Evolutionary conservation across 2,329 filamentous ascomycete genomes (phyloP).

Genomic region (Clonostachys solani): DNA sequence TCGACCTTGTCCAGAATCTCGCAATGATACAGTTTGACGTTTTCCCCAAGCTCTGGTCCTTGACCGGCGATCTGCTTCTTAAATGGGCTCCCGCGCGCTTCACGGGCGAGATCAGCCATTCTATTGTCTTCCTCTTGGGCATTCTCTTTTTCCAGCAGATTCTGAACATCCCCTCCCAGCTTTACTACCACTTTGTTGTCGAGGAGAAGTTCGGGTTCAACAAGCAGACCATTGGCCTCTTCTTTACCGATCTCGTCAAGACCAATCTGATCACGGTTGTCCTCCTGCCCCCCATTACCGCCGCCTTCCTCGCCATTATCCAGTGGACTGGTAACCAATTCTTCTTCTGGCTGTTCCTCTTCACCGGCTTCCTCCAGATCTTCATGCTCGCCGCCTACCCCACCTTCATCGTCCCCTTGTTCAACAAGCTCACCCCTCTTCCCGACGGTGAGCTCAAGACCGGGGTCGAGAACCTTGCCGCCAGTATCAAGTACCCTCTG

Average conservation of each 20-base stretch:
- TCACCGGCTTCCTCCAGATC: conserved; percentile 83
- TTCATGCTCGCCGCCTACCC: conserved; percentile 97
- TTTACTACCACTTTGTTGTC: conserved; percentile 93
- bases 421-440: conserved; percentile 96
- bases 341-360: conserved; percentile 98
- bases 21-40: conserved; percentile 87
- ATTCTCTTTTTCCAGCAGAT: conserved; percentile 81
- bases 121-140: conserved; percentile 83
- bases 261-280: conserved; percentile 76
- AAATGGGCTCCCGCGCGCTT: conserved; percentile 73
- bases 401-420: conserved; percentile 86
- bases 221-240: conserved; percentile 89
- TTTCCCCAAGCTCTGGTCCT: conserved; percentile 84
- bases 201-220: conserved; percentile 99
- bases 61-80: conserved; percentile 71
- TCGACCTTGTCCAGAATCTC: conserved; percentile 82
- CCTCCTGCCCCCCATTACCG: conserved; percentile 82
- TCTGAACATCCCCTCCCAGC: conserved; percentile 72
- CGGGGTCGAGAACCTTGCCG: conserved; percentile 78
- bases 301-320: conserved; percentile 89
- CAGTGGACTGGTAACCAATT: conserved; percentile 91
- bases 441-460: conserved; percentile 84
- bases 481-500: conserved; percentile 84
- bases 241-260: conserved; percentile 88
- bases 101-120: conserved; percentile 89